Base-by-base conservation (phyloP, 192 early-diverging fungal species). In the Allomyces arbusculus region DNA sequence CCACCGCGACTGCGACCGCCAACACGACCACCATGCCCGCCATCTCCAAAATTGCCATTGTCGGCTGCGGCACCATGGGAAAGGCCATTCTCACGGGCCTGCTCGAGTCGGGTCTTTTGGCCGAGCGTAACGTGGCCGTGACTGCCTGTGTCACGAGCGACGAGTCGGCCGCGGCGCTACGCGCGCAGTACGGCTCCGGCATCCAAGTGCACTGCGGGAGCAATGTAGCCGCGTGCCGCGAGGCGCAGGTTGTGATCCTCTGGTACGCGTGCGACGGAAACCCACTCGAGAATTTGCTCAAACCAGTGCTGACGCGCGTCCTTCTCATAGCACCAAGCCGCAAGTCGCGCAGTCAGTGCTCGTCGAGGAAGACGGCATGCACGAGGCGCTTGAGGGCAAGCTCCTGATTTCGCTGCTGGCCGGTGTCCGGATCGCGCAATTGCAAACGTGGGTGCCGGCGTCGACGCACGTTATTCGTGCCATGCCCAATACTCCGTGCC, bases 21-120 rank as follows among this genome's bases (percentile, higher is more conserved):
- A 58, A 20, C 16, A 16, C 50, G 50, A 58, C 50, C 12, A 58
- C 50, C 12, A 58, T n/a, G 20, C 50, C 16, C 2, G 3, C 50
- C 50, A 20, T 58, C 16, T 20, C 50, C 16, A 14, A n/a, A 3
- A 58, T 58, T n/a, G 50, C 50, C 50, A 66, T 81, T 26, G 65
- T 79, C 25, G 79, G 79, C 50, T 80, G 79, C 67, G 79, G 79
- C 23, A 80, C 77, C 61, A 80, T 80, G 79, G 79, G 79, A 20
- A 69, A 72, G 8, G 79, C 79, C 62, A 80, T 80, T 50, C 68
- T 80, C 26, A 68, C 72, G 12, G 79, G 79, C 43, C 76, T 78
- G 19, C 67, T 76, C 43, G 77, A 78, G 43, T 64, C 69, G 23
- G 68, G 43, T 50, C 24, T 23, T 16, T 23, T 20, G 63, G 26